phyloP scores from a whole-genome alignment of 2,329 filamentous ascomycete genomes.

The Microsporum canis region DNA sequence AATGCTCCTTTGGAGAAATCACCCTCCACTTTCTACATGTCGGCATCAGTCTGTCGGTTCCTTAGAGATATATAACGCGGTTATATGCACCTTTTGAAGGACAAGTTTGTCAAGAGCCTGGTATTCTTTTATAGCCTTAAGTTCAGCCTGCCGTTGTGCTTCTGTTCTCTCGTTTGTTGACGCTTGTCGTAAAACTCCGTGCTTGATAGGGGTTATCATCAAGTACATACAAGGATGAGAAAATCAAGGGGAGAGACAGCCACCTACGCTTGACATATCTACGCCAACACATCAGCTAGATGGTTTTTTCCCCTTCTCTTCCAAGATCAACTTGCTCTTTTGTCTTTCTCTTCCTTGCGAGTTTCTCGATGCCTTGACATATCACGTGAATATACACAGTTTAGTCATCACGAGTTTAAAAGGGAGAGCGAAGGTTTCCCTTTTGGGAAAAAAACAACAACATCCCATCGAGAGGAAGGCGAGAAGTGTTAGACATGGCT shows the following conservation, averaged over 20 bases:
- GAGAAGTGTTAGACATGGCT: background rate
- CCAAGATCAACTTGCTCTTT: background rate
- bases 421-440: conserved; percentile 16
- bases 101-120: conserved; percentile 58
- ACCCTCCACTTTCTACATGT: conserved; percentile 27
- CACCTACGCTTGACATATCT: conserved; percentile 25
- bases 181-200: conserved; percentile 65
- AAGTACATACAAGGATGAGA: background rate
- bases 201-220: conserved; percentile 41
- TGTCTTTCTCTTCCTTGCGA: background rate
- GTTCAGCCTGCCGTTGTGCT: conserved; percentile 59
- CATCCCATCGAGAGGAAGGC: background rate
- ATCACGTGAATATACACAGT: no score
- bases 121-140: conserved; percentile 65
- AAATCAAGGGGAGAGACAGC: background rate
- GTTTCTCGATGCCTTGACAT: background rate
- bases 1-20: conserved; percentile 35
- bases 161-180: conserved; percentile 51
- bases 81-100: conserved; percentile 46
- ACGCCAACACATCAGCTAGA: background rate
- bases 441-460: background rate
- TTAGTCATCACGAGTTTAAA: background rate
- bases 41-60: background rate
- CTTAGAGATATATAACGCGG: background rate
- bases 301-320: background rate